phyloP scores from a whole-genome alignment of 2,329 filamentous ascomycete genomes.

The Aspergillus eucalypticola region DNA sequence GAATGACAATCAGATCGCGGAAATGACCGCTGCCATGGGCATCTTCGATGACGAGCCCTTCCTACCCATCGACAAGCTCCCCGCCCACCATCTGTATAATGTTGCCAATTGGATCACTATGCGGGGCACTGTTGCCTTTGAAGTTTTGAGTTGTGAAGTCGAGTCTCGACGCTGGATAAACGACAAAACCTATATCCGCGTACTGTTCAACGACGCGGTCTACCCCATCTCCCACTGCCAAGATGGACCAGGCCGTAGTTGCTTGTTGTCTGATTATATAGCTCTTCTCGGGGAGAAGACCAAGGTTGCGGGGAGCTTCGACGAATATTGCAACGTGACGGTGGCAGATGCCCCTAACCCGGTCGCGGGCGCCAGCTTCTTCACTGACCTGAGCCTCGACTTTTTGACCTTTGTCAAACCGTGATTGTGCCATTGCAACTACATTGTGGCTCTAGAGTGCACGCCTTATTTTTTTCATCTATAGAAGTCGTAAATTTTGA shows the following conservation, averaged over 20 bases:
- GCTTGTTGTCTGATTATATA: constrained; percentile 50
- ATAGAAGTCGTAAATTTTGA: no score
- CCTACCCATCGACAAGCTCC: constrained; percentile 51
- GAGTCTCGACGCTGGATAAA: constrained; percentile 11
- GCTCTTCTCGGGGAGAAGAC: constrained; percentile 50
- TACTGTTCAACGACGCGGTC: constrained; percentile 63
- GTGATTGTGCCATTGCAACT: constrained; percentile 3
- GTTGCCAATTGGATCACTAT: constrained; percentile 56
- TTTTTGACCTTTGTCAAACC: constrained; percentile 33
- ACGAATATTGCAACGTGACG: constrained; percentile 23
- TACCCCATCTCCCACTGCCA: constrained; percentile 60
- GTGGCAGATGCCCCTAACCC: constrained; percentile 16
- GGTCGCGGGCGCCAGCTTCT: constrained; percentile 26
- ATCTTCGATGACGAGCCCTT: constrained; percentile 60
- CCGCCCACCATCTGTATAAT: constrained; percentile 52
- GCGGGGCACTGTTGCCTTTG: constrained; percentile 66
- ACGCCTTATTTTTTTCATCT: no score
- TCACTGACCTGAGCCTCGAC: constrained; percentile 29
- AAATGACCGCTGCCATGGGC: constrained; percentile 61
- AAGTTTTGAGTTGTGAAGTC: constrained; percentile 57
- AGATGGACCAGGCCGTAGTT: constrained; percentile 58
- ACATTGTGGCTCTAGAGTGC: no score
- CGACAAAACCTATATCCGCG: constrained; percentile 51
- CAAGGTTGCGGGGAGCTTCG: constrained; percentile 53
- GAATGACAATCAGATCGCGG: constrained; percentile 66